A percentile compares a stretch with the other conserved stretches of the same genome.
Evolutionary conservation across 805 yeast genomes (phyloP).

Genomic region (Zygoascus tannicola): DNA sequence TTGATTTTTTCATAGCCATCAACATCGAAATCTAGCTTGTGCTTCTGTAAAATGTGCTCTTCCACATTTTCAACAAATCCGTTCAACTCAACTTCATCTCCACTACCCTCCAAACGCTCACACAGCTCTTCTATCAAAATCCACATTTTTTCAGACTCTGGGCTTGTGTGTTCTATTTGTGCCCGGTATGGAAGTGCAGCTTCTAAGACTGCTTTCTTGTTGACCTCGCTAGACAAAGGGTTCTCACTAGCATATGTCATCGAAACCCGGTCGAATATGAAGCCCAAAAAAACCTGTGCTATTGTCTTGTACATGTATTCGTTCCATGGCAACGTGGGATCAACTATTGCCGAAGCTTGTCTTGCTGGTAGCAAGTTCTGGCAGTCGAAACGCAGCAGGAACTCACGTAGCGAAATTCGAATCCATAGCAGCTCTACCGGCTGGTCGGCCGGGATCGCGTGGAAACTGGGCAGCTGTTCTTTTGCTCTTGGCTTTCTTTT

Average conservation of each 20-base stretch:
- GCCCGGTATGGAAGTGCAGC: neutral
- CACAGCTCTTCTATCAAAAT: conserved; percentile 22
- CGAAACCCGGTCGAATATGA: conserved; percentile 14
- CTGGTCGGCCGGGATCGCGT: conserved; percentile 17
- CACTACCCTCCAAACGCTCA: conserved; percentile 5
- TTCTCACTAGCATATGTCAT: neutral
- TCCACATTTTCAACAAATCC: conserved; percentile 1
- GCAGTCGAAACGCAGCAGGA: conserved; percentile 30
- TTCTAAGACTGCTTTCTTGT: conserved; percentile 1
- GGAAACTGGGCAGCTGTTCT: conserved; percentile 23
- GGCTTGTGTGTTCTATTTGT: conserved; percentile 27
- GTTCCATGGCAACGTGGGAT: conserved; percentile 29
- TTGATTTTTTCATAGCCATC: neutral
- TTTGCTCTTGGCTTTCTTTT: neutral
- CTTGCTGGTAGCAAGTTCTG: conserved; percentile 29
- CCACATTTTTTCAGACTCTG: conserved; percentile 28
- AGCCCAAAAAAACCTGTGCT: conserved; percentile 22
- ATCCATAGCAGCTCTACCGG: conserved; percentile 26
- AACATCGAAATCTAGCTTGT: neutral
- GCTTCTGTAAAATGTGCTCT: too few relatives aligned
- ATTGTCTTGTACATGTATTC: conserved; percentile 29
- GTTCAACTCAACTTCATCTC: conserved; percentile 11
- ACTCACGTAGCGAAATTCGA: conserved; percentile 29
- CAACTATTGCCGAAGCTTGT: conserved; percentile 27
- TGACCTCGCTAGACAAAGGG: conserved; percentile 3